These are phyloP conservation scores for Melastoma candidum DNA, from an alignment of 441 rosid genomes.

Conservation along the genomic window DNA sequence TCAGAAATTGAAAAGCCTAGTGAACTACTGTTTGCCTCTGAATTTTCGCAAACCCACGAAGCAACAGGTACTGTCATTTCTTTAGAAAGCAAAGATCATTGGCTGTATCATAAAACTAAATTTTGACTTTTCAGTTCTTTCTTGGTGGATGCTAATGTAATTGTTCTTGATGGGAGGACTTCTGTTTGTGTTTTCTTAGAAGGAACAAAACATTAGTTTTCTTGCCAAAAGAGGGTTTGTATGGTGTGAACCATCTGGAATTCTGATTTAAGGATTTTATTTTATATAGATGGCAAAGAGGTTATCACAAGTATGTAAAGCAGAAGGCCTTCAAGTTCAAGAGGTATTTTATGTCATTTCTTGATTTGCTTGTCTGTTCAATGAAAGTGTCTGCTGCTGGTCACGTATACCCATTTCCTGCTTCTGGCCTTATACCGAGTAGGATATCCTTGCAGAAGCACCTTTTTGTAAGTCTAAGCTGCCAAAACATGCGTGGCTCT, in stretches of 20 bases:
- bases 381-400: background rate
- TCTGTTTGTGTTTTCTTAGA: no score
- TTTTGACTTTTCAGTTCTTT: no score
- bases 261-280: conserved; percentile 5
- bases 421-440: no score
- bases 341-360: conserved; percentile 33
- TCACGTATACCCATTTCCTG: no score
- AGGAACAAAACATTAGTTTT: no score
- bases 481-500: no score
- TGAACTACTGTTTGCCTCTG: conserved; percentile 76
- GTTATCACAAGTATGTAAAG: conserved; percentile 67
- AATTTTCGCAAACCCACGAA: conserved; percentile 89
- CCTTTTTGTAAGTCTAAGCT: no score
- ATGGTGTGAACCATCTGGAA: background rate
- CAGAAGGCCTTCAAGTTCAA: conserved; percentile 75
- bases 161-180: no score
- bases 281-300: conserved; percentile 82
- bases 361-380: background rate
- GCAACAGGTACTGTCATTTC: conserved; percentile 54
- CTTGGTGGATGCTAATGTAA: no score
- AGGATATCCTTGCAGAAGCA: no score
- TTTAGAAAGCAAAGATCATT: background rate
- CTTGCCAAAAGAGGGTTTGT: background rate
- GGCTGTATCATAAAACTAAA: no score
- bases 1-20: conserved; percentile 91